phyloP scores from a whole-genome alignment of 1,284 basidiomycete genomes.

The Marasmius oreades region DNA sequence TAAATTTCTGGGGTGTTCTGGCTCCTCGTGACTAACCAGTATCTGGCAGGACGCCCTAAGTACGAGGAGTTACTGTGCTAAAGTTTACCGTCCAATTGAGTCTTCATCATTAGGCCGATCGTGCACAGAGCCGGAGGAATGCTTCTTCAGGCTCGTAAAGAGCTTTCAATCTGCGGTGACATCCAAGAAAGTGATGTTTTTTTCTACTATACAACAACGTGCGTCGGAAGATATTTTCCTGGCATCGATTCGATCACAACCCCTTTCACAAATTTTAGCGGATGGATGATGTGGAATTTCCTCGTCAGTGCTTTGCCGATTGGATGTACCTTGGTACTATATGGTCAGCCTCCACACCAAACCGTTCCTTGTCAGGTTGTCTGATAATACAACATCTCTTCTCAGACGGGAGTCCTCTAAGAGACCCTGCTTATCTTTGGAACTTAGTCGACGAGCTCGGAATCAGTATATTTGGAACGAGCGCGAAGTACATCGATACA shows the following conservation, averaged over 20 bases:
- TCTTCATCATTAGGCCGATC: conserved; percentile 53
- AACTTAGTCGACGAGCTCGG: conserved; percentile 67
- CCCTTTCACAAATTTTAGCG: conserved; percentile 36
- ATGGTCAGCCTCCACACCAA: conserved; percentile 6
- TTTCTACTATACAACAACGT: conserved; percentile 89
- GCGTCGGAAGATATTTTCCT: conserved; percentile 29
- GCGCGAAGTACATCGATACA: conserved; percentile 79
- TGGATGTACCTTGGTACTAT: conserved; percentile 14
- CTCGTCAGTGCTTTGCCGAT: conserved; percentile 59
- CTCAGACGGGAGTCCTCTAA: conserved; percentile 86
- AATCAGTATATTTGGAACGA: conserved; percentile 82
- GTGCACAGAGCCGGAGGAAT: conserved; percentile 87
- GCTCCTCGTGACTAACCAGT: neutral
- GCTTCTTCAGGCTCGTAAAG: conserved; percentile 81
- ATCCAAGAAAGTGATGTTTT: conserved; percentile 71
- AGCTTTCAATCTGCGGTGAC: conserved; percentile 77
- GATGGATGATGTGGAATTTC: conserved; percentile 90
- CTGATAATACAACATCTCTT: conserved; percentile 77
- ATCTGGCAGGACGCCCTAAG: conserved; percentile 48
- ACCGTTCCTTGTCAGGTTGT: neutral
- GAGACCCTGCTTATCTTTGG: conserved; percentile 72
- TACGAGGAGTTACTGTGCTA: conserved; percentile 28
- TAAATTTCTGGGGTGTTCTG: neutral
- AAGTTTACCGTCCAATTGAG: conserved; percentile 9
- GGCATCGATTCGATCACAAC: conserved; percentile 3